Conservation (phyloP, 2,329 filamentous ascomycete genomes). For the Nannizzia gypsea region DNA sequence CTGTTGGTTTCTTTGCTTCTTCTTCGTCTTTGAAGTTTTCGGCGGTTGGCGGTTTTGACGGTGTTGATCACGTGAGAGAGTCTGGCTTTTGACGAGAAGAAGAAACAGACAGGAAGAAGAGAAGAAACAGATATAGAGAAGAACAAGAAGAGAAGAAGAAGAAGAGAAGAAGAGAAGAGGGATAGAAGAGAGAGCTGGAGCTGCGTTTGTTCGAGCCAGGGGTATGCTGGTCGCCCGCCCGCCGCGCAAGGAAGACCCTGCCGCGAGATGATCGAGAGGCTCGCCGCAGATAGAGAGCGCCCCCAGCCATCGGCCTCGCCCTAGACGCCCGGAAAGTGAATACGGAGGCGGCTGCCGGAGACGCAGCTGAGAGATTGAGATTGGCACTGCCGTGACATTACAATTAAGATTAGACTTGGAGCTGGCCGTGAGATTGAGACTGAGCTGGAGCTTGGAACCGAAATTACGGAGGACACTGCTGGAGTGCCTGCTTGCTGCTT, state of each 20-base stretch:
- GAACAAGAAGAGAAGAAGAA: background rate
- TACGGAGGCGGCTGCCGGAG: too few species aligned
- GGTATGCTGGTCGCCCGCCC: background rate
- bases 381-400: too few species aligned
- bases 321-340: too few species aligned
- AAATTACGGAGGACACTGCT: too few species aligned
- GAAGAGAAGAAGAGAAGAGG: background rate
- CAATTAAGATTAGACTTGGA: too few species aligned
- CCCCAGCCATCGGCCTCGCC: background rate
- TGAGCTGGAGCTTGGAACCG: too few species aligned
- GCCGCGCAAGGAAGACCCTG: background rate
- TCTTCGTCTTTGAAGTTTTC: too few species aligned
- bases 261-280: background rate
- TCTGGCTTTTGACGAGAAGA: background rate
- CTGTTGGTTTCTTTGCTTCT: too few species aligned
- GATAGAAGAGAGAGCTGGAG: background rate
- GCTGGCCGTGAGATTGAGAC: too few species aligned
- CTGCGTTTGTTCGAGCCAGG: background rate
- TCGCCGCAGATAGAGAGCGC: background rate
- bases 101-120: background rate
- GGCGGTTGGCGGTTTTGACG: background rate
- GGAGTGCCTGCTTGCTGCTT: too few species aligned
- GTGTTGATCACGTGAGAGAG: background rate
- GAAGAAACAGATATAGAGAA: background rate
- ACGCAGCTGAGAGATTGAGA: too few species aligned